These are phyloP conservation scores for Yamadazyma sp. DNA, from an alignment of 805 yeast genomes.

Conservation along the genomic window DNA sequence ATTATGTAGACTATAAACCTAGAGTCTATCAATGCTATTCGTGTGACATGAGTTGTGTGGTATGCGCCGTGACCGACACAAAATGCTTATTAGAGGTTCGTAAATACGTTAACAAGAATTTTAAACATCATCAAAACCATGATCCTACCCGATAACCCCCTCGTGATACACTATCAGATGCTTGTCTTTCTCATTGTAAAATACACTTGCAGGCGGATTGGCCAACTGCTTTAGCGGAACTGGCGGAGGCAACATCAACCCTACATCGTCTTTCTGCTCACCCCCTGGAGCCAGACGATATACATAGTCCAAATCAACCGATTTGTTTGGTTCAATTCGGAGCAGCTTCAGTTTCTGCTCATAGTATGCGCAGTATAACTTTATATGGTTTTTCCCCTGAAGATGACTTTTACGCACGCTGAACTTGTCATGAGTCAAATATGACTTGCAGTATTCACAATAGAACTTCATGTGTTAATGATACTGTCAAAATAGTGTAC, in stretches of 20 bases:
- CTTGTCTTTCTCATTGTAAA: constrained; percentile 19
- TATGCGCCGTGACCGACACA: not conserved
- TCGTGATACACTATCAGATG: constrained; percentile 5
- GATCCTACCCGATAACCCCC: not conserved
- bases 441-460: constrained; percentile 83
- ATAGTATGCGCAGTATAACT: constrained; percentile 71
- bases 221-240: constrained; percentile 28
- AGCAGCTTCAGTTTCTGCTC: constrained; percentile 45
- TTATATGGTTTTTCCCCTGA: constrained; percentile 73
- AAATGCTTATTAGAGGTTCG: no score
- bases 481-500: no score
- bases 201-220: constrained; percentile 34
- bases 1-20: no score
- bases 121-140: no score
- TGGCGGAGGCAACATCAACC: constrained; percentile 34
- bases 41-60: no score
- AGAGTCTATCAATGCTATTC: no score
- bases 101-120: no score
- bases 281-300: constrained; percentile 17
- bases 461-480: constrained; percentile 48
- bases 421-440: constrained; percentile 83
- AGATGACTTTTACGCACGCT: constrained; percentile 82
- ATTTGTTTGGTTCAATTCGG: constrained; percentile 32
- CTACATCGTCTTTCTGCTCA: constrained; percentile 5
- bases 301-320: constrained; percentile 33